Conservation (phyloP, 345 rosid species). For the Cardamine occulta region DNA sequence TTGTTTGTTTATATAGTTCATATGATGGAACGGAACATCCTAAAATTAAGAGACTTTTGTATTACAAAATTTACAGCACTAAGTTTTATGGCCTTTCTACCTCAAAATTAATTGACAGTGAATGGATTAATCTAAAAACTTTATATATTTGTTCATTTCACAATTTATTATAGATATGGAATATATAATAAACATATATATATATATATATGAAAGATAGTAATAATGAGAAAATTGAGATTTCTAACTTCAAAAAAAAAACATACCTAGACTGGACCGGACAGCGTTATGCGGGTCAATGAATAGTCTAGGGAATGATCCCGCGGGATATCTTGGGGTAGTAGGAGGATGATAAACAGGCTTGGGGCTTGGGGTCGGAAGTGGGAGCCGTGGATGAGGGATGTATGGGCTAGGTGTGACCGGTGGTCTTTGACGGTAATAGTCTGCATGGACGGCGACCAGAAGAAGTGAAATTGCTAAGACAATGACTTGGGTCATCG, state of each 20-base stretch:
- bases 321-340: conserved; percentile 30
- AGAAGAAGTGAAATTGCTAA: conserved; percentile 35
- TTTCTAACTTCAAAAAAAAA: background rate
- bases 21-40: background rate
- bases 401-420: conserved; percentile 25
- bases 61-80: background rate
- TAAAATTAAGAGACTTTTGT: background rate
- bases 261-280: conserved; percentile 49
- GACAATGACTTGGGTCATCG: conserved; percentile 23
- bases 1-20: background rate
- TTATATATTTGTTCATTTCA: background rate
- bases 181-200: background rate
- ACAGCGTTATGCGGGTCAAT: conserved; percentile 73
- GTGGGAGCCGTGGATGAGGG: conserved; percentile 25
- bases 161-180: background rate
- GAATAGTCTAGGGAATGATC: conserved; percentile 51
- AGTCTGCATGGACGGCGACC: conserved; percentile 45
- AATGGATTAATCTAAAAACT: background rate
- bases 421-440: conserved; percentile 43
- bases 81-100: background rate
- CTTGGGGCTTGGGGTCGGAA: conserved; percentile 39
- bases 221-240: background rate
- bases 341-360: conserved; percentile 31
- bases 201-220: background rate
- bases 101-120: background rate